Evolutionary conservation across 2,329 filamentous ascomycete genomes (phyloP).

Genomic region (Aspergillus fischeri): DNA sequence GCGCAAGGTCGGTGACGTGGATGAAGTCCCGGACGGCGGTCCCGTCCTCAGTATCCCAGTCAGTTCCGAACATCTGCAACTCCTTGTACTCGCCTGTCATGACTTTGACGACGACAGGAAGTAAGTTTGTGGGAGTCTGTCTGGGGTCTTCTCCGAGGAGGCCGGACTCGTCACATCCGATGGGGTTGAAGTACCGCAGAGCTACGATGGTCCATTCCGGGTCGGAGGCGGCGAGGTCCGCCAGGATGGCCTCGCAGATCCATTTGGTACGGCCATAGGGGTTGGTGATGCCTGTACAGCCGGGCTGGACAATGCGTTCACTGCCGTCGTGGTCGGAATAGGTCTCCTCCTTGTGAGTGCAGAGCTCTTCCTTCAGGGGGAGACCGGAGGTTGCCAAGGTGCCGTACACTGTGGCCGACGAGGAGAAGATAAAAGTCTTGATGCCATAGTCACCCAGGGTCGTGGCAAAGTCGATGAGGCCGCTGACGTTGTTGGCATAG

Average conservation of each 20-base stretch:
- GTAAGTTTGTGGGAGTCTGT: conserved; percentile 59
- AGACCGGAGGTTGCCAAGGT: conserved; percentile 48
- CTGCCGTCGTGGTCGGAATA: conserved; percentile 43
- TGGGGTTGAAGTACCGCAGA: conserved; percentile 65
- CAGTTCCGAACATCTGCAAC: conserved; percentile 60
- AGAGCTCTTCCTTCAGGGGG: conserved; percentile 54
- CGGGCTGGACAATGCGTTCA: conserved; percentile 42
- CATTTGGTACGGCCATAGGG: conserved; percentile 65
- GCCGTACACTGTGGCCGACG: conserved; percentile 65
- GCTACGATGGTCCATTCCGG: conserved; percentile 60
- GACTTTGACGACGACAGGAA: conserved; percentile 61
- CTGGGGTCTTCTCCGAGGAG: conserved; percentile 62
- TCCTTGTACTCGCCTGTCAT: conserved; percentile 52
- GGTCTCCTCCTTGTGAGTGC: conserved; percentile 49
- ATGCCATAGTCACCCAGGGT: conserved; percentile 57
- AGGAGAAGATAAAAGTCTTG: conserved; percentile 65
- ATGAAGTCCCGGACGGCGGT: conserved; percentile 66
- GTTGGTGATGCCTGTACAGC: conserved; percentile 57
- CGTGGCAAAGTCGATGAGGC: conserved; percentile 56
- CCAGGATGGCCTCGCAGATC: conserved; percentile 63
- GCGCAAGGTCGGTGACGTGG: conserved; percentile 62
- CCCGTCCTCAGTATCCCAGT: conserved; percentile 63
- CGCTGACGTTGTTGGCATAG: conserved; percentile 65
- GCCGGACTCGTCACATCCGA: conserved; percentile 62
- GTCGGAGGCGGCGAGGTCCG: conserved; percentile 58